Evolutionary conservation across 1,284 basidiomycete species (phyloP).

Genomic region (Afroboletus lepidellus): DNA sequence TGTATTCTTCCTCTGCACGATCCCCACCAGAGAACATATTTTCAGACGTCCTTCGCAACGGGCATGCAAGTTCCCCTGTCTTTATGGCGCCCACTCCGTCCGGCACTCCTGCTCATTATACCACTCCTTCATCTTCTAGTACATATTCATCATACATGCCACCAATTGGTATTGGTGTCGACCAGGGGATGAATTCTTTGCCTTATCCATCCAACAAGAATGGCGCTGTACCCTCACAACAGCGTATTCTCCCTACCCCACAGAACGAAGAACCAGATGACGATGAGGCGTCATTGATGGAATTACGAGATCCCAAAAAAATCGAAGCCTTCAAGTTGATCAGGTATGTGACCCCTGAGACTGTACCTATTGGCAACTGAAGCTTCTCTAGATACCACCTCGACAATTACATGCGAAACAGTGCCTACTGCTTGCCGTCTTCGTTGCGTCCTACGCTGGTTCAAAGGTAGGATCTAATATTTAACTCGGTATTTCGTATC

Average conservation of each 20-base stretch:
- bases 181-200: constrained; percentile 49
- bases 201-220: constrained; percentile 35
- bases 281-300: constrained; percentile 23
- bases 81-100: constrained; percentile 51
- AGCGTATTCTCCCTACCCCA: constrained; percentile 27
- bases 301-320: constrained; percentile 57
- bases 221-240: constrained; percentile 19
- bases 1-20: constrained; percentile 35
- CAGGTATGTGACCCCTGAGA: constrained; percentile 44
- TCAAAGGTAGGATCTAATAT: constrained; percentile 55
- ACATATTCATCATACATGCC: constrained; percentile 58
- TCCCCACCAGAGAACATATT: constrained; percentile 53
- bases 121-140: constrained; percentile 32
- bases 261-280: constrained; percentile 28
- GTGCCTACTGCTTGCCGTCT: constrained; percentile 82
- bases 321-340: constrained; percentile 82
- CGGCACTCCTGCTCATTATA: constrained; percentile 32
- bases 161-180: constrained; percentile 54
- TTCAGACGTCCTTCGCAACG: constrained; percentile 57
- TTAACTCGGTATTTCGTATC: not conserved
- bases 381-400: constrained; percentile 67
- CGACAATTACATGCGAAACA: constrained; percentile 80
- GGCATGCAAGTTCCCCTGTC: constrained; percentile 57
- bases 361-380: not conserved
- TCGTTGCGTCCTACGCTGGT: constrained; percentile 83